A percentile compares a stretch with the other conserved stretches of the same genome.
Conservation (phyloP, 345 rosid species). For the Salix viminalis region DNA sequence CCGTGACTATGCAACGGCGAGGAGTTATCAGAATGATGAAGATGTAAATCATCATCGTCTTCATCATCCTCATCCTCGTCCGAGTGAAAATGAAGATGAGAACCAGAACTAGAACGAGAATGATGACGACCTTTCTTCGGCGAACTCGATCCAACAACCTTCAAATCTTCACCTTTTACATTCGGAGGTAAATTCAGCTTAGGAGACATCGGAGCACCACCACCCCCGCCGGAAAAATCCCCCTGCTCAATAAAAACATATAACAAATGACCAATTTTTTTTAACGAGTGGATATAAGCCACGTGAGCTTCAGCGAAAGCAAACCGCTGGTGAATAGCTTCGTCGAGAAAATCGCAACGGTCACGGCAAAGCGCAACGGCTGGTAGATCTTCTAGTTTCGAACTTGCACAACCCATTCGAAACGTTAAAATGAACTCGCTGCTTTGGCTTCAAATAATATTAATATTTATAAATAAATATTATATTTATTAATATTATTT, state of each 20-base stretch:
- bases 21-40: constrained; percentile 43
- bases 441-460: too few species aligned
- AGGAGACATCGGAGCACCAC: constrained; percentile 35
- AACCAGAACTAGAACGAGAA: constrained; percentile 52
- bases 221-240: background rate
- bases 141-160: constrained; percentile 9
- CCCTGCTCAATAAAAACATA: constrained; percentile 42
- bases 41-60: constrained; percentile 31
- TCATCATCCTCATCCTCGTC: constrained; percentile 41
- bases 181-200: constrained; percentile 48
- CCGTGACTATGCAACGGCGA: constrained; percentile 47
- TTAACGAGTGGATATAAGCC: constrained; percentile 54
- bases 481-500: too few species aligned
- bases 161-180: constrained; percentile 31
- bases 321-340: constrained; percentile 70
- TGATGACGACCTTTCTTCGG: constrained; percentile 18
- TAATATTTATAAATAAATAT: too few species aligned
- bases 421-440: background rate
- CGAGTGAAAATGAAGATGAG: constrained; percentile 55
- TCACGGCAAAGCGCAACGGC: constrained; percentile 90
- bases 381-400: constrained; percentile 90
- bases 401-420: constrained; percentile 66
- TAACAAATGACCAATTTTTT: constrained; percentile 47
- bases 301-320: constrained; percentile 71
- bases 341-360: constrained; percentile 60